These are phyloP conservation scores for Triangularia verruculosa DNA, from an alignment of 2,329 filamentous ascomycete genomes.

Conservation along the genomic window DNA sequence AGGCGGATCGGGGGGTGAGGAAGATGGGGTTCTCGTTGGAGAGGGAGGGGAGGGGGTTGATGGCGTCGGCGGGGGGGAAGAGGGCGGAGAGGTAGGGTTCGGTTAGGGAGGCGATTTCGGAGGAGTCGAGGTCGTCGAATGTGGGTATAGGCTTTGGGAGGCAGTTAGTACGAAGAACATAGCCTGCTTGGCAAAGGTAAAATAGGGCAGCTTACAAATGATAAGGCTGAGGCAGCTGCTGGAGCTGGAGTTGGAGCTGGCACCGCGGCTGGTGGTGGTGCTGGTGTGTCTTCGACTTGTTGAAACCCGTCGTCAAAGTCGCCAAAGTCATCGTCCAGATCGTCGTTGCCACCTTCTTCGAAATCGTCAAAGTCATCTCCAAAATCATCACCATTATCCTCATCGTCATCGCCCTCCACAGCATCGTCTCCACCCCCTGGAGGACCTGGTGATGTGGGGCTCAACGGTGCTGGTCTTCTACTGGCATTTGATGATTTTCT, in stretches of 20 bases:
- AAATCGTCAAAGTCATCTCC: conserved; percentile 62
- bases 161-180: conserved; percentile 22
- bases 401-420: conserved; percentile 31
- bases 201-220: conserved; percentile 29
- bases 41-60: conserved; percentile 49
- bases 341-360: conserved; percentile 61
- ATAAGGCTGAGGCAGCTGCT: conserved; percentile 28
- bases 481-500: conserved; percentile 32
- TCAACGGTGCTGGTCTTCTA: conserved; percentile 25
- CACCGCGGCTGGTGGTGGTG: conserved; percentile 20
- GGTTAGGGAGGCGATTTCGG: conserved; percentile 59
- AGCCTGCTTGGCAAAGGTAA: background rate
- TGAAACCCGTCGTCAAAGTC: conserved; percentile 74
- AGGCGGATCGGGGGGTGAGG: conserved; percentile 80
- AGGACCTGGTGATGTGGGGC: conserved; percentile 22
- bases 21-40: conserved; percentile 64
- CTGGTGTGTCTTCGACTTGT: conserved; percentile 43
- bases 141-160: conserved; percentile 63
- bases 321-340: conserved; percentile 55
- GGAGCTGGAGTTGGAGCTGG: conserved; percentile 29
- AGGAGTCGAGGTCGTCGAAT: conserved; percentile 58
- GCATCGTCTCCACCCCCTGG: conserved; percentile 24
- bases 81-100: conserved; percentile 65
- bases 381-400: conserved; percentile 45
- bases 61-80: conserved; percentile 55